These are phyloP conservation scores for Penicillium italicum DNA, from an alignment of 2,329 filamentous ascomycete genomes.

Conservation along the genomic window DNA sequence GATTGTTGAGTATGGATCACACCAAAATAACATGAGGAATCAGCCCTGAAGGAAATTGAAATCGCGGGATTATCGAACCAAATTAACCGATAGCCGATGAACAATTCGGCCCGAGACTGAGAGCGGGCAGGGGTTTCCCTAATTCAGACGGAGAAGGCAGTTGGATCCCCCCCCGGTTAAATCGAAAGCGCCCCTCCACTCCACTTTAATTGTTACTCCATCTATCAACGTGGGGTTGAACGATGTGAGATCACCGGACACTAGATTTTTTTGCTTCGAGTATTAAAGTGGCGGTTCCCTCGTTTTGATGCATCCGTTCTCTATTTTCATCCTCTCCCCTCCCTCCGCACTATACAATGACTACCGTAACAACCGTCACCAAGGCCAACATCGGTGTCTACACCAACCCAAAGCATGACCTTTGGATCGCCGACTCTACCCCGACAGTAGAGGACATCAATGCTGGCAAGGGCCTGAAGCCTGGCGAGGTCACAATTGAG, in stretches of 20 bases:
- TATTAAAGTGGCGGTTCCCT: constrained; percentile 13
- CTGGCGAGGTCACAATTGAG: constrained; percentile 81
- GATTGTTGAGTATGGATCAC: neutral
- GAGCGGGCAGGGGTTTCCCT: constrained; percentile 9
- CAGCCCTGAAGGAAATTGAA: neutral
- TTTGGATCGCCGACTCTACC: constrained; percentile 79
- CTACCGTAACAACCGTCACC: constrained; percentile 42
- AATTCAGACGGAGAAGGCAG: constrained; percentile 7
- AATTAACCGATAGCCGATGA: constrained; percentile 21
- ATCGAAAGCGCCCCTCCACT: constrained; percentile 19
- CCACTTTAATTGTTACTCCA: constrained; percentile 18
- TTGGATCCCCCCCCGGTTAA: constrained; percentile 21
- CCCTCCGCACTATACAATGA: constrained; percentile 21
- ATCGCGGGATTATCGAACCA: neutral
- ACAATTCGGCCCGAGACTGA: constrained; percentile 17
- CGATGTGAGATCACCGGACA: constrained; percentile 4
- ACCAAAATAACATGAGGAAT: neutral
- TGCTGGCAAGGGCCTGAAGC: constrained; percentile 64
- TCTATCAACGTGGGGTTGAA: constrained; percentile 7
- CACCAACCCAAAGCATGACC: constrained; percentile 86
- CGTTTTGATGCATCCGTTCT: constrained; percentile 12
- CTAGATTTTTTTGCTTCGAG: neutral
- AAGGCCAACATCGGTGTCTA: constrained; percentile 95
- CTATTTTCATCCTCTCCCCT: constrained; percentile 4
- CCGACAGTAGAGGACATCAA: constrained; percentile 73